These are phyloP conservation scores for Sugiyamaella paludigena DNA, from an alignment of 1,139 yeast genomes.

Conservation along the genomic window DNA sequence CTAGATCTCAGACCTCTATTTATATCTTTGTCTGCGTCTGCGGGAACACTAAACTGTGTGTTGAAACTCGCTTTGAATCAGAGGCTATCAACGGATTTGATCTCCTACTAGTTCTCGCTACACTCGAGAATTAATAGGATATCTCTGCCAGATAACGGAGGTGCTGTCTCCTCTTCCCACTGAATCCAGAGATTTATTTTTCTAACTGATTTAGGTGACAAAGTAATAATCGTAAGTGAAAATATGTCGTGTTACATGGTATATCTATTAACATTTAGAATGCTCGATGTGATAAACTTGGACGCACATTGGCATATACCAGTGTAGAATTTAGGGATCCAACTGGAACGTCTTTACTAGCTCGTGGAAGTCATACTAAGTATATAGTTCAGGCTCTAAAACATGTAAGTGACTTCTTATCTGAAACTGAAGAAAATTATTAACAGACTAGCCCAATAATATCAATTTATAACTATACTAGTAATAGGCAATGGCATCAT, in stretches of 20 bases:
- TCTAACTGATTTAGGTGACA: slow-evolving; percentile 27
- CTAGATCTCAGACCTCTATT: not conserved
- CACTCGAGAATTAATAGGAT: too few relatives aligned
- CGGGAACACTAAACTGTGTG: not conserved
- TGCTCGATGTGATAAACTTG: slow-evolving; percentile 36
- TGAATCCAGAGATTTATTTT: too few relatives aligned
- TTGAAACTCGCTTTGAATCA: not conserved
- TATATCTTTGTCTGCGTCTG: not conserved
- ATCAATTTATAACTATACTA: too few relatives aligned
- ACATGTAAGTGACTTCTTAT: slow-evolving; percentile 38
- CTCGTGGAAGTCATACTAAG: slow-evolving; percentile 46
- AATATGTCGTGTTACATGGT: too few relatives aligned
- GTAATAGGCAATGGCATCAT: too few relatives aligned
- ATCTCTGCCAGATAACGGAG: too few relatives aligned
- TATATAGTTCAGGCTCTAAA: slow-evolving; percentile 40
- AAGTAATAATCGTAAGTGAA: slow-evolving; percentile 14
- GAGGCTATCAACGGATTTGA: not conserved
- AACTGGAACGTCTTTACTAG: slow-evolving; percentile 35
- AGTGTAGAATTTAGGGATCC: slow-evolving; percentile 37
- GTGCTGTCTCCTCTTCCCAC: too few relatives aligned
- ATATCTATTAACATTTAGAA: slow-evolving; percentile 2
- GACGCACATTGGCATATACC: slow-evolving; percentile 44
- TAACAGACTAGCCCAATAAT: too few relatives aligned
- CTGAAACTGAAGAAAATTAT: too few relatives aligned
- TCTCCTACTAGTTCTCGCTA: not conserved